Base-by-base conservation (phyloP, 208 protist genomes). In the Angomonas deanei region DNA sequence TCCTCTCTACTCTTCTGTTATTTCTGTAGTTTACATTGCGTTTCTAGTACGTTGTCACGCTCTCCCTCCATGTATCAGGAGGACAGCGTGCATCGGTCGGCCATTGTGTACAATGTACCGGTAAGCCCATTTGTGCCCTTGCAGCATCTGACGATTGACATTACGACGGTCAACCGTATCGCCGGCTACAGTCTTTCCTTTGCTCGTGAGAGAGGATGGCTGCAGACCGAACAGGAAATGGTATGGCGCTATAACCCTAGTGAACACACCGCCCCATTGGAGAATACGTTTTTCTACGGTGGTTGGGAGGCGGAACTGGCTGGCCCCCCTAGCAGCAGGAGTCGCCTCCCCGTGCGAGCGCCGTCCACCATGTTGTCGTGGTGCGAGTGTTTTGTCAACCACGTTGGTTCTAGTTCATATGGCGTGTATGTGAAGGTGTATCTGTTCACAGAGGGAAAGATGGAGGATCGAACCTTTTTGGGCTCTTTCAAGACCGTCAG, bases 121-220 rank as follows among this genome's bases (percentile, higher is more conserved):
- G 71, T 83, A 11, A 65, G 68, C 6, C 75, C 78, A 0, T 88
- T 91, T 74, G 68, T 86, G 2, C 78, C 78, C 1, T 24, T 88
- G 17, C 80, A 91, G 34, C 84, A 91, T 52, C 48, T 79, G 53
- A 68, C 79, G 24, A 64, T 91, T 21, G 69, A 85, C 39, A 65
- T 83, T 26, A 58, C 73, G 5, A 65, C 78, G 0, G 56, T 91
- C 8, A 86, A 91, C 39, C 67, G 62, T 0, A 28, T 91, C 1
- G 72, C 74, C 27, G 82, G 80, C 61, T 82, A 80, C 60, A 68
- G 72, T 53, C 62, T 91, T 26, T 64, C 66, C 19, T 82, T 83
- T 54, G 80, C 80, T 1, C 69, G 74, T 10, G 84, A 91, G 57
- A 71, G 72, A 24, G 80, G 80, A n/a, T 91, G 84, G 84, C 62